A percentile compares a stretch with the other conserved stretches of the same genome.
Conservation (phyloP, 805 yeast genomes). For the Kluyveromyces dobzhanskii region DNA sequence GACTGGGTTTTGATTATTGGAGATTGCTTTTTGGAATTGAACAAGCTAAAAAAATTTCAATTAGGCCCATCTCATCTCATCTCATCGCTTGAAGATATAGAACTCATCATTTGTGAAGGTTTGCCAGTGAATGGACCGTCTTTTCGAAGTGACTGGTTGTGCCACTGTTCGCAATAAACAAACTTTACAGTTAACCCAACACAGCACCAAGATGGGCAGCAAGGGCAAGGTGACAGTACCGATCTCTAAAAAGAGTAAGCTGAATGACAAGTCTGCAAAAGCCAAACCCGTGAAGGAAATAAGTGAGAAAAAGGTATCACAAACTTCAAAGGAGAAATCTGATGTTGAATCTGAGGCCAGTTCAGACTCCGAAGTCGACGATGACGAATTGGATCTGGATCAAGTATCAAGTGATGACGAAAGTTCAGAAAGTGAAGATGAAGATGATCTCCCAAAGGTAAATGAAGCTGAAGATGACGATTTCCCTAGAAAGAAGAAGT, state of each 20-base stretch:
- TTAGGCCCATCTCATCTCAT: too few relatives aligned
- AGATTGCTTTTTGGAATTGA: too few relatives aligned
- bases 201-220: too few relatives aligned
- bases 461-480: conserved; percentile 30
- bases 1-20: too few relatives aligned
- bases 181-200: too few relatives aligned
- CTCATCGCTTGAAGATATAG: too few relatives aligned
- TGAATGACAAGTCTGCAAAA: conserved; percentile 2
- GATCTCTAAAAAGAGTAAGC: conserved; percentile 2
- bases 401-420: conserved; percentile 18
- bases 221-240: neutral
- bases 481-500: conserved; percentile 41
- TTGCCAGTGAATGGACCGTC: too few relatives aligned
- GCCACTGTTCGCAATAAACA: too few relatives aligned
- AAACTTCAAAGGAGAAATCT: neutral
- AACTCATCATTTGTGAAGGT: too few relatives aligned
- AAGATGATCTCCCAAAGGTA: conserved; percentile 13
- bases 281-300: neutral
- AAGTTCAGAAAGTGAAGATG: conserved; percentile 17
- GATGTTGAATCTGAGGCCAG: conserved; percentile 2
- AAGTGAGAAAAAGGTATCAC: neutral
- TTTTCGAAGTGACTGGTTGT: too few relatives aligned
- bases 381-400: conserved; percentile 14
- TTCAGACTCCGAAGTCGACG: conserved; percentile 1
- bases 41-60: too few relatives aligned